Conservation (phyloP, 1,139 yeast species). For the Hemisphaericaspora xylanilytica region DNA sequence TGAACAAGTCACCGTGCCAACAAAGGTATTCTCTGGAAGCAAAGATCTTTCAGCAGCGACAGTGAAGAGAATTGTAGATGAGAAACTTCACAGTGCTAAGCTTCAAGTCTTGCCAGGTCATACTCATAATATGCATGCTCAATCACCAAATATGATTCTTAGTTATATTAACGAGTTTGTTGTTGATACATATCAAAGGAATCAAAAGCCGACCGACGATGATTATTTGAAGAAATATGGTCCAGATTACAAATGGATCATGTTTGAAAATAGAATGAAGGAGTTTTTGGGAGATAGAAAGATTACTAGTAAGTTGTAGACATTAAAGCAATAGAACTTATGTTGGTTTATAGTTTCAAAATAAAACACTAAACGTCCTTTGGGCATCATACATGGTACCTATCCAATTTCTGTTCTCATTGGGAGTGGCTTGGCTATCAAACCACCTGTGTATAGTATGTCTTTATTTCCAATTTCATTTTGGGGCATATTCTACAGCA, state of each 20-base stretch:
- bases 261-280: constrained; percentile 8
- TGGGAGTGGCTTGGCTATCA: too few relatives aligned
- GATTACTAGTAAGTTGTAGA: constrained; percentile 11
- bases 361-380: too few relatives aligned
- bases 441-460: too few relatives aligned
- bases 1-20: constrained; percentile 37
- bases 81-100: constrained; percentile 7
- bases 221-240: constrained; percentile 11
- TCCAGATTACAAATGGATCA: constrained; percentile 9
- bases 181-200: constrained; percentile 5
- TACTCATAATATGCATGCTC: constrained; percentile 52
- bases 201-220: constrained; percentile 8
- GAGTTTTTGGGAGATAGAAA: constrained; percentile 8
- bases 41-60: constrained; percentile 25
- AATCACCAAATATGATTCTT: constrained; percentile 46
- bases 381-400: too few relatives aligned
- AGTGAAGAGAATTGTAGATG: constrained; percentile 2
- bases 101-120: constrained; percentile 36
- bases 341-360: not conserved
- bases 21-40: constrained; percentile 47
- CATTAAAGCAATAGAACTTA: not conserved
- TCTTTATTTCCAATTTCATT: too few relatives aligned
- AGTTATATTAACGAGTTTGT: constrained; percentile 11
- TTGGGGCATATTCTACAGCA: too few relatives aligned
- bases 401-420: too few relatives aligned